Conservation (phyloP, 163 green algal genomes). For the Smithsoniella earleae region DNA sequence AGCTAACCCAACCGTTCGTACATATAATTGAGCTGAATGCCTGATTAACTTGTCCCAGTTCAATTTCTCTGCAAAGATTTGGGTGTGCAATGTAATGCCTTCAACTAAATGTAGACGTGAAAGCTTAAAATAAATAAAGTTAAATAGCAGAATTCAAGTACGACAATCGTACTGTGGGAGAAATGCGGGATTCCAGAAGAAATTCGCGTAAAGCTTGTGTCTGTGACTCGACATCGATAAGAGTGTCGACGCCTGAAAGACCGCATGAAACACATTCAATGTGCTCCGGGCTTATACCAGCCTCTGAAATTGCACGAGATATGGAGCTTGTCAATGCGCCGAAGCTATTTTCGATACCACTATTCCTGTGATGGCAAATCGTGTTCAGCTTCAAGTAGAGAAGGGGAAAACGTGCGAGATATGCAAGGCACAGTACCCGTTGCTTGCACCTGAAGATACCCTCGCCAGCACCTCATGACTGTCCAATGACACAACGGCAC, state of each 20-base stretch:
- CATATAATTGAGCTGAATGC: too few relatives aligned
- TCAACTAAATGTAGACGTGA: too few relatives aligned
- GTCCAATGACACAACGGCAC: not conserved
- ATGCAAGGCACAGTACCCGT: not conserved
- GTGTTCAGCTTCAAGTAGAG: too few relatives aligned
- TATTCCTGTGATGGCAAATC: not conserved
- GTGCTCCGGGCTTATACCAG: constrained; percentile 7
- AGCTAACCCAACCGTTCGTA: too few relatives aligned
- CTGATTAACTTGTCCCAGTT: too few relatives aligned
- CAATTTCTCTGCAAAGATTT: too few relatives aligned
- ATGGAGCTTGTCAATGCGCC: not conserved
- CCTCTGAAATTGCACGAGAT: not conserved
- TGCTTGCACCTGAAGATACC: not conserved
- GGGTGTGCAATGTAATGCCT: too few relatives aligned
- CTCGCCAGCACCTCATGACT: not conserved
- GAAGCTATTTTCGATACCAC: not conserved
- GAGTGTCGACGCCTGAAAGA: constrained; percentile 11
- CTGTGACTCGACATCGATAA: not conserved
- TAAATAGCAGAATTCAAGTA: not conserved
- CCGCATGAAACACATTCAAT: constrained; percentile 18
- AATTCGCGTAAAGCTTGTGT: not conserved
- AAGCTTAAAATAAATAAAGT: too few relatives aligned
- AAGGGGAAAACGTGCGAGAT: not conserved
- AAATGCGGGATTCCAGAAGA: not conserved
- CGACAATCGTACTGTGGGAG: not conserved